A percentile compares a stretch with the other conserved stretches of the same genome.
Evolutionary conservation across 2,329 filamentous ascomycete species (phyloP).

Genomic region (Leptosphaerulina australis): DNA sequence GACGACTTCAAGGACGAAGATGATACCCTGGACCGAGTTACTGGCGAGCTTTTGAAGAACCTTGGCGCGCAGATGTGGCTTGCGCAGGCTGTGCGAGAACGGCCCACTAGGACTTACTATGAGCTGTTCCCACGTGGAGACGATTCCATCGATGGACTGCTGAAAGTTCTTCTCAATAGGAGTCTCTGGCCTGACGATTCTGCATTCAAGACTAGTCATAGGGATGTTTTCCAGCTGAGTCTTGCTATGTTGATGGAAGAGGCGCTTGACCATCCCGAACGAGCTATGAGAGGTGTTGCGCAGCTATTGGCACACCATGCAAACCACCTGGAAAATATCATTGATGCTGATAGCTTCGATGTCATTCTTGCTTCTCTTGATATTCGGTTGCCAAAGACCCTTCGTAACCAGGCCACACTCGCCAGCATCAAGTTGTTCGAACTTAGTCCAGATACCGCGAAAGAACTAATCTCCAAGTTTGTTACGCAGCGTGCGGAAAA

Average conservation of each 20-base stretch:
- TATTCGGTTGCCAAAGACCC: slow-evolving; percentile 73
- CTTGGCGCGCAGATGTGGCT: slow-evolving; percentile 49
- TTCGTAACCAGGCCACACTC: slow-evolving; percentile 81
- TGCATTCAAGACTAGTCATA: slow-evolving; percentile 53
- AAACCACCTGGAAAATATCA: slow-evolving; percentile 61
- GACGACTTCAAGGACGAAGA: slow-evolving; percentile 51
- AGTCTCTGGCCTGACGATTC: slow-evolving; percentile 51
- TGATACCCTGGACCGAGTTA: slow-evolving; percentile 50
- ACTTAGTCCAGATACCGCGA: slow-evolving; percentile 72
- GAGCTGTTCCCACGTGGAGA: slow-evolving; percentile 54
- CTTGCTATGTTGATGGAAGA: slow-evolving; percentile 91
- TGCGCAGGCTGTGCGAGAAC: slow-evolving; percentile 45
- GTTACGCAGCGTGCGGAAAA: slow-evolving; percentile 74
- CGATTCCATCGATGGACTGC: slow-evolving; percentile 53
- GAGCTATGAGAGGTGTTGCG: slow-evolving; percentile 65
- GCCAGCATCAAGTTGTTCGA: slow-evolving; percentile 84
- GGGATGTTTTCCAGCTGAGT: slow-evolving; percentile 74
- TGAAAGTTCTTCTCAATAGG: slow-evolving; percentile 52
- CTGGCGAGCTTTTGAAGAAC: slow-evolving; percentile 45
- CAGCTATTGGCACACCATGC: slow-evolving; percentile 63
- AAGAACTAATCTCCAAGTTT: slow-evolving; percentile 72
- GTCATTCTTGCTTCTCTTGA: slow-evolving; percentile 87
- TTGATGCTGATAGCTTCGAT: slow-evolving; percentile 78
- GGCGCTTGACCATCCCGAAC: slow-evolving; percentile 72
- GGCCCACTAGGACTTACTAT: slow-evolving; percentile 53